Conservation (phyloP, 164 flowering plant species). For the Litsea cubeba region DNA sequence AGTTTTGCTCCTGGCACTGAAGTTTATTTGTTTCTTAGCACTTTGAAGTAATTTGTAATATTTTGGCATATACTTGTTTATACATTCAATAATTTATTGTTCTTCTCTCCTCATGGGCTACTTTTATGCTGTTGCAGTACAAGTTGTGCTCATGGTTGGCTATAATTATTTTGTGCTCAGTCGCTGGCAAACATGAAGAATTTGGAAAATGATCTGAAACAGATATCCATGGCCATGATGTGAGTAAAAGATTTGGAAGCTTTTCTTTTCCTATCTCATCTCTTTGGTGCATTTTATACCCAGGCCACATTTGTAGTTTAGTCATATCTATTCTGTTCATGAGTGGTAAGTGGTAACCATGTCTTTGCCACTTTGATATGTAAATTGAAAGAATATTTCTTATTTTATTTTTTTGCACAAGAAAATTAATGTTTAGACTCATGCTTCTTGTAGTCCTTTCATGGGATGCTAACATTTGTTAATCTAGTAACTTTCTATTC, state of each 20-base stretch:
- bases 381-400: no score
- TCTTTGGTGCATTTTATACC: not conserved
- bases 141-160: slow-evolving; percentile 96
- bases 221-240: slow-evolving; percentile 95
- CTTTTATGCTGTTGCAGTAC: slow-evolving; percentile 50
- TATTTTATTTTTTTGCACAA: no score
- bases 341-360: no score
- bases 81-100: not conserved
- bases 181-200: slow-evolving; percentile 90
- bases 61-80: no score
- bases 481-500: no score
- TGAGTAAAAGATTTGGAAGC: slow-evolving; percentile 28
- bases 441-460: no score
- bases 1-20: not conserved
- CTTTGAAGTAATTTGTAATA: not conserved
- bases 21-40: not conserved
- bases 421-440: no score
- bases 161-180: slow-evolving; percentile 81
- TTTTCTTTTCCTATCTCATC: not conserved
- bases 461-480: no score
- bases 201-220: slow-evolving; percentile 80
- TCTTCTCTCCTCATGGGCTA: slow-evolving; percentile 1
- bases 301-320: not conserved
- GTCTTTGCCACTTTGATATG: no score
- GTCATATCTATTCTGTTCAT: not conserved